These are phyloP conservation scores for Alternaria ethzedia DNA, from an alignment of 2,329 filamentous ascomycete genomes.

Conservation along the genomic window DNA sequence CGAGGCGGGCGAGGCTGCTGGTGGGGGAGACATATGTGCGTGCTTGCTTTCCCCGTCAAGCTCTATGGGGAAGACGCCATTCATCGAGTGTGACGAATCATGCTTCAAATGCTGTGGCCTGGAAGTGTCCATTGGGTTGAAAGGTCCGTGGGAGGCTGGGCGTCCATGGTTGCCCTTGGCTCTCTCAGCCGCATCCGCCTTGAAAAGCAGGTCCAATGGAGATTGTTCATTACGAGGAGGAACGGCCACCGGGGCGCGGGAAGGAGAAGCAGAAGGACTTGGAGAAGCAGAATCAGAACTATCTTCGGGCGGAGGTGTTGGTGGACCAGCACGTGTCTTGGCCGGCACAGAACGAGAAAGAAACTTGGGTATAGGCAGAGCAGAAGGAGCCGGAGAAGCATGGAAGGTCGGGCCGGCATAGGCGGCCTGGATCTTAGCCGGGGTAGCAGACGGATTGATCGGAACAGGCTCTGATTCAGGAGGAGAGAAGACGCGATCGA, in stretches of 20 bases:
- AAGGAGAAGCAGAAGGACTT: constrained; percentile 59
- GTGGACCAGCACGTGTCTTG: constrained; percentile 47
- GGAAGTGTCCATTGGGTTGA: constrained; percentile 15
- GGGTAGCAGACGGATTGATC: constrained; percentile 33
- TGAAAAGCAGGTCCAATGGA: constrained; percentile 89
- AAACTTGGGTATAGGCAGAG: constrained; percentile 89
- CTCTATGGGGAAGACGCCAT: constrained; percentile 71
- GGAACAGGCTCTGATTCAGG: constrained; percentile 34
- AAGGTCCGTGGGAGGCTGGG: constrained; percentile 26
- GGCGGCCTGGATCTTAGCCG: constrained; percentile 54
- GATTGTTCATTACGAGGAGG: constrained; percentile 66
- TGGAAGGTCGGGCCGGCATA: constrained; percentile 97
- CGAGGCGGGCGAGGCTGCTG: constrained; percentile 27
- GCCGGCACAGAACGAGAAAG: constrained; percentile 77
- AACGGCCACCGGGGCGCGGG: constrained; percentile 54
- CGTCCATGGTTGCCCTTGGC: constrained; percentile 62
- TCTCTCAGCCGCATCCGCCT: constrained; percentile 81
- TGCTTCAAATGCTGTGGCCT: constrained; percentile 49
- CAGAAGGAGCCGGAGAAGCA: constrained; percentile 88
- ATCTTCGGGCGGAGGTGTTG: constrained; percentile 58
- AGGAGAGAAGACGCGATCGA: constrained; percentile 36
- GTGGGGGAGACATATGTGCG: constrained; percentile 30
- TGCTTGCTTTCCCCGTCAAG: constrained; percentile 55
- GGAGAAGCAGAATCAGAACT: constrained; percentile 50
- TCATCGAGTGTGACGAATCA: constrained; percentile 55